Percentiles rank a stretch among this genome's conserved stretches.
Conservation (phyloP, 495 filamentous ascomycete species). For the Chaetomium cochliodes region DNA sequence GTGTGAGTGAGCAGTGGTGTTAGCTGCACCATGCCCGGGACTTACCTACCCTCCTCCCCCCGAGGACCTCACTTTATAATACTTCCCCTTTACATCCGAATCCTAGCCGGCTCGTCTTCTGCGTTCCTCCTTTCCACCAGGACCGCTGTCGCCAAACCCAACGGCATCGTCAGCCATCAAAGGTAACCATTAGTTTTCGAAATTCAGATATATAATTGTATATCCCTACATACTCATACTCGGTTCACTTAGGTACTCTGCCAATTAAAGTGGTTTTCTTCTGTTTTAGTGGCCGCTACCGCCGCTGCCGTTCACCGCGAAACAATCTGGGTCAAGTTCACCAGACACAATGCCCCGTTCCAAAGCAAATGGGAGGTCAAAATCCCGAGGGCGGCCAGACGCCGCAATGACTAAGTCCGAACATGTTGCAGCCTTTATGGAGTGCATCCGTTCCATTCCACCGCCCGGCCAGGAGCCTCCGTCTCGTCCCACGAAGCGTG, state of each 20-base stretch:
- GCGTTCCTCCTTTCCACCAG: neutral
- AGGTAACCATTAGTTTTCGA: neutral
- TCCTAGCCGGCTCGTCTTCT: neutral
- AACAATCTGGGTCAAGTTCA: neutral
- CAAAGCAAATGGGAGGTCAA: constrained; percentile 5
- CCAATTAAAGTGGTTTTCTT: no score
- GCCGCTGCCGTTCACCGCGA: neutral
- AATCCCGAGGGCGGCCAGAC: neutral
- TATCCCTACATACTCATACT: neutral
- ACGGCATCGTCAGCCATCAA: neutral
- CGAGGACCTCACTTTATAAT: no score
- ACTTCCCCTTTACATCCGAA: neutral
- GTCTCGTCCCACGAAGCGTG: constrained; percentile 27
- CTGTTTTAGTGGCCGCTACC: neutral
- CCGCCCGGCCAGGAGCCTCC: neutral
- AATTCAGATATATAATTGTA: neutral
- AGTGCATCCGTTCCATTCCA: constrained; percentile 20
- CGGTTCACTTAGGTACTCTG: no score
- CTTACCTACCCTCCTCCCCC: no score
- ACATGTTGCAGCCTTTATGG: constrained; percentile 23
- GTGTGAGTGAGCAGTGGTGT: neutral
- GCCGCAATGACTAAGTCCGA: constrained; percentile 8
- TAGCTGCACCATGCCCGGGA: neutral
- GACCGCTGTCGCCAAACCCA: neutral
- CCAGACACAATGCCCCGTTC: constrained; percentile 19